Conservation (phyloP, 345 rosid genomes). For the Populus euphratica region DNA sequence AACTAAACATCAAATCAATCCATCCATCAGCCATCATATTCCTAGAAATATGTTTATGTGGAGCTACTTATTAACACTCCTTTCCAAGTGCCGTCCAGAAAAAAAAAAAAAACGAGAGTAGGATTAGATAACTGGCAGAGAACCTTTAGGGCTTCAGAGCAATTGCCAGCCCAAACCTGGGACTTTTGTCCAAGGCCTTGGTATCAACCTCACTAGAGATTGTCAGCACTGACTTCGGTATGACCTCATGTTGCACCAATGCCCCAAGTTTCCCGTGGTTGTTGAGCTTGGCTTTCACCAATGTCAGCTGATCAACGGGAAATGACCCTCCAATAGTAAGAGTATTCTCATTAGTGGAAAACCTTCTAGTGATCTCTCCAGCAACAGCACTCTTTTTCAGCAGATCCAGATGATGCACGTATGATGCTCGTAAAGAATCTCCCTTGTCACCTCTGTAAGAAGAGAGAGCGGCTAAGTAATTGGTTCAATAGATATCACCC, state of each 20-base stretch:
- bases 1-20: constrained; percentile 18
- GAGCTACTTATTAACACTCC: constrained; percentile 44
- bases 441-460: constrained; percentile 81
- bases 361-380: constrained; percentile 73
- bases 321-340: constrained; percentile 75
- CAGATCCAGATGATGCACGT: constrained; percentile 64
- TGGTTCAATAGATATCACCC: neutral
- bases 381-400: constrained; percentile 61
- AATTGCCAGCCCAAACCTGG: constrained; percentile 77
- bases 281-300: constrained; percentile 81
- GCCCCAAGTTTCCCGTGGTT: constrained; percentile 80
- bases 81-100: constrained; percentile 21
- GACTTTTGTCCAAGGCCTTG: constrained; percentile 67
- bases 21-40: constrained; percentile 20
- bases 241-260: constrained; percentile 76
- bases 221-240: constrained; percentile 69
- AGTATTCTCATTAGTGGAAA: constrained; percentile 84
- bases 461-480: neutral
- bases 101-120: constrained; percentile 8
- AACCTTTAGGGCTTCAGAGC: constrained; percentile 64
- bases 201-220: constrained; percentile 86
- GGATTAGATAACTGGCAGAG: constrained; percentile 6
- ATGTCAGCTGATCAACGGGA: constrained; percentile 66
- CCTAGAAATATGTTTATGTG: constrained; percentile 20
- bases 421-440: constrained; percentile 71